phyloP scores from a whole-genome alignment of 2,329 filamentous ascomycete species.

The Colletotrichum agaves region DNA sequence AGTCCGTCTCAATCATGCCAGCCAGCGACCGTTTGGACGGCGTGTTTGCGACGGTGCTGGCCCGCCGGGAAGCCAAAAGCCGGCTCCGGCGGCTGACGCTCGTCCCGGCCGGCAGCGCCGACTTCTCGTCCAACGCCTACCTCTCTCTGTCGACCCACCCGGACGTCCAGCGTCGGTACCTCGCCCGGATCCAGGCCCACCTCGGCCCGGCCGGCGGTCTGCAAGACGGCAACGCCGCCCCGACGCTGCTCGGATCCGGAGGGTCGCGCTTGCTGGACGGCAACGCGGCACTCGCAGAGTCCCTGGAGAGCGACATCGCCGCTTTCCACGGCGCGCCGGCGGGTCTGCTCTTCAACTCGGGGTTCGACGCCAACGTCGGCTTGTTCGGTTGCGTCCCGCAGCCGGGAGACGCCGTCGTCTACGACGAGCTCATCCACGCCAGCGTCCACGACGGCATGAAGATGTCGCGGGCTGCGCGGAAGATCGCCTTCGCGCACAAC shows the following conservation, averaged over 20 bases:
- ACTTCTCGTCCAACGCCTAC: constrained; percentile 84
- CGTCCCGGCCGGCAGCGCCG: constrained; percentile 74
- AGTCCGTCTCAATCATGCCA: constrained; percentile 16
- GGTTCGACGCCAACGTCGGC: constrained; percentile 74
- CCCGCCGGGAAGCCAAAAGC: constrained; percentile 42
- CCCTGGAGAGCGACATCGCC: constrained; percentile 59
- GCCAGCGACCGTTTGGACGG: constrained; percentile 32
- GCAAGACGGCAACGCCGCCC: constrained; percentile 37
- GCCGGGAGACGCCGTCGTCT: constrained; percentile 70
- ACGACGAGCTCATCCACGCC: constrained; percentile 82
- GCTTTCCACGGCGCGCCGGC: constrained; percentile 57
- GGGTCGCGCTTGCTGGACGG: constrained; percentile 66
- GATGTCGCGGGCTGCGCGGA: constrained; percentile 64
- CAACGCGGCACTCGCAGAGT: constrained; percentile 57
- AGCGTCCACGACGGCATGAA: constrained; percentile 83
- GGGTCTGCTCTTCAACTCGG: constrained; percentile 66
- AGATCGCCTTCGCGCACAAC: constrained; percentile 68
- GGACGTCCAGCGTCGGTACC: constrained; percentile 70
- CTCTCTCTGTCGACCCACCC: constrained; percentile 74
- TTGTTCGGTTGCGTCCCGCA: constrained; percentile 71
- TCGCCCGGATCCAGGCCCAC: constrained; percentile 50
- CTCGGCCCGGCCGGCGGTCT: constrained; percentile 18
- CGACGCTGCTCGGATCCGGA: constrained; percentile 60
- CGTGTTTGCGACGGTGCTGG: constrained; percentile 21
- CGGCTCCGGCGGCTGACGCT: constrained; percentile 60